Conservation (phyloP, 495 filamentous ascomycete genomes). For the Penicillium bialowiezense region DNA sequence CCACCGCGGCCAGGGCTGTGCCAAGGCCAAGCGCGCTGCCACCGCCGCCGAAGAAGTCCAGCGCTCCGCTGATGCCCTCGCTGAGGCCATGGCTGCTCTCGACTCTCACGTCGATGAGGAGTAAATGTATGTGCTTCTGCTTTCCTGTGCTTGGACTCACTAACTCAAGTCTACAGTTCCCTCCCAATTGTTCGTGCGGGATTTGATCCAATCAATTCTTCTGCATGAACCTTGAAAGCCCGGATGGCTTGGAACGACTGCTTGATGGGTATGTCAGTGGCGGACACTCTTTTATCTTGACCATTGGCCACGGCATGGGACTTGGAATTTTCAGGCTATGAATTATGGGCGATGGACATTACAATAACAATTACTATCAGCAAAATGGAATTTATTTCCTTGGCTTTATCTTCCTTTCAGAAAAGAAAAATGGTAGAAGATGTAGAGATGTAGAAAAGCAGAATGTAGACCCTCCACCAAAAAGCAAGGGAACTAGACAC, state of each 20-base stretch:
- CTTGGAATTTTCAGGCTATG: too few relatives aligned
- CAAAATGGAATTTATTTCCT: too few relatives aligned
- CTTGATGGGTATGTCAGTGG: constrained; percentile 7
- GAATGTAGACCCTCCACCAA: too few relatives aligned
- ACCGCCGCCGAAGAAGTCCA: constrained; percentile 36
- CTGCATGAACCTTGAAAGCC: not conserved
- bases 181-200: not conserved
- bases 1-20: constrained; percentile 40
- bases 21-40: constrained; percentile 46
- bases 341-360: too few relatives aligned
- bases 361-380: too few relatives aligned
- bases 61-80: constrained; percentile 38
- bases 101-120: constrained; percentile 20
- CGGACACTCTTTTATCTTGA: constrained; percentile 20
- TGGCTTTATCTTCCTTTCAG: too few relatives aligned
- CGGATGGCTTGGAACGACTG: not conserved
- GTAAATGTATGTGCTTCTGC: constrained; percentile 20
- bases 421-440: too few relatives aligned
- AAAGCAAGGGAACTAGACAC: too few relatives aligned
- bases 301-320: constrained; percentile 9
- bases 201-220: not conserved
- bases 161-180: not conserved
- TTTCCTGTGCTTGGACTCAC: not conserved
- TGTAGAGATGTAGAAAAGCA: too few relatives aligned
- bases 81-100: constrained; percentile 40